A percentile compares a stretch with the other conserved stretches of the same genome.
Conservation (phyloP, 768 basidiomycete genomes). For the Melanogaster broomeanus region DNA sequence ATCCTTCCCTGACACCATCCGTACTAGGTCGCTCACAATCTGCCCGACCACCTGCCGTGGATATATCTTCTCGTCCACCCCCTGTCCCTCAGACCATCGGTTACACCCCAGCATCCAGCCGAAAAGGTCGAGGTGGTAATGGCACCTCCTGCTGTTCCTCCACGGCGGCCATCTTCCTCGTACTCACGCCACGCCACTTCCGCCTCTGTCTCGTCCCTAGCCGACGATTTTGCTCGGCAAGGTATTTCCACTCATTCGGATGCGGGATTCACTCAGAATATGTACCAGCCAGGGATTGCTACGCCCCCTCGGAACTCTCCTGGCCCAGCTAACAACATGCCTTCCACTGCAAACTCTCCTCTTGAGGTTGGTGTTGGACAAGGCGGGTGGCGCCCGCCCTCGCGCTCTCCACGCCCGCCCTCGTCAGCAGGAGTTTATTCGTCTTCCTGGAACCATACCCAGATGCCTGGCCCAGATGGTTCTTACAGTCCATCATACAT, state of each 20-base stretch:
- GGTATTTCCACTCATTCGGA: constrained; percentile 31
- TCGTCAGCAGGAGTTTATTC: constrained; percentile 4
- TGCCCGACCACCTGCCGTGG: constrained; percentile 9
- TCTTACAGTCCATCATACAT: constrained; percentile 1
- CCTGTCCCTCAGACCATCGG: not conserved
- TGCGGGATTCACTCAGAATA: not conserved
- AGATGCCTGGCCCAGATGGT: not conserved
- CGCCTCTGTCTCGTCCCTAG: constrained; percentile 30
- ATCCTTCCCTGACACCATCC: constrained; percentile 2
- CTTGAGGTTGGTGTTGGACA: constrained; percentile 2
- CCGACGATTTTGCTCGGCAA: constrained; percentile 41
- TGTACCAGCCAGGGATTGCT: not conserved
- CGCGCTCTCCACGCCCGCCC: constrained; percentile 21
- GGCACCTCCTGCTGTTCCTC: not conserved
- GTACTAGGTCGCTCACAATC: not conserved
- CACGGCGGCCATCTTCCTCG: constrained; percentile 3
- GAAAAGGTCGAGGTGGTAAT: not conserved
- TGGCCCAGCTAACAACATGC: constrained; percentile 38
- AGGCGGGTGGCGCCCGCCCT: constrained; percentile 7
- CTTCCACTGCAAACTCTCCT: constrained; percentile 15
- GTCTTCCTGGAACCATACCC: not conserved
- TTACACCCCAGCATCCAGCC: not conserved
- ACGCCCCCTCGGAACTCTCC: constrained; percentile 38
- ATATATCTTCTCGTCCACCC: constrained; percentile 14
- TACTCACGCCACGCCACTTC: not conserved